phyloP scores from a whole-genome alignment of 331 rosid genomes.

The Pyrus hybrid region DNA sequence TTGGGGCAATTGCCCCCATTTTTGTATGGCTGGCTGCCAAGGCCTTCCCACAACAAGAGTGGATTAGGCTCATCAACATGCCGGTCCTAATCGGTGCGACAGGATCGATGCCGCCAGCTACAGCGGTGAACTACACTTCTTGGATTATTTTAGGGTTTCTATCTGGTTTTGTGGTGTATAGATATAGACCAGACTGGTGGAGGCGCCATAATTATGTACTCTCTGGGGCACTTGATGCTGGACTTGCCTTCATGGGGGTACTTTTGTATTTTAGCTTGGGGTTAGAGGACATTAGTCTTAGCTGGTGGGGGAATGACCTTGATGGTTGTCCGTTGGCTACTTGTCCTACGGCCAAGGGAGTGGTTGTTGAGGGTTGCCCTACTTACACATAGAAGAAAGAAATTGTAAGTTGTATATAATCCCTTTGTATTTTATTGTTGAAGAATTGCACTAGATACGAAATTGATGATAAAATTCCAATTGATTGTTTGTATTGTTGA shows the following conservation, averaged over 20 bases:
- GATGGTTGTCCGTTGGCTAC: constrained; percentile 73
- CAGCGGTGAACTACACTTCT: constrained; percentile 67
- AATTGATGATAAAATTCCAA: neutral
- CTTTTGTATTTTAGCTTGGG: constrained; percentile 60
- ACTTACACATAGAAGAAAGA: constrained; percentile 12
- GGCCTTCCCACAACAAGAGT: constrained; percentile 60
- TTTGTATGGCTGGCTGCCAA: constrained; percentile 55
- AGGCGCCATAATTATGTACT: constrained; percentile 69
- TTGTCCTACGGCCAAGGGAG: constrained; percentile 59
- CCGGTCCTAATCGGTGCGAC: constrained; percentile 73
- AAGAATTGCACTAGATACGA: neutral
- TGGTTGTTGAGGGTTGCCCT: constrained; percentile 45
- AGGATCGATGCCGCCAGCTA: constrained; percentile 78
- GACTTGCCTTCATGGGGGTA: constrained; percentile 89
- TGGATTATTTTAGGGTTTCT: constrained; percentile 65
- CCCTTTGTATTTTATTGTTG: neutral
- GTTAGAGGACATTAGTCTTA: constrained; percentile 37
- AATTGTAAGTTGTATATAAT: neutral
- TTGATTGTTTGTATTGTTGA: neutral
- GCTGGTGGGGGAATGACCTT: constrained; percentile 85
- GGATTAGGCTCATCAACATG: constrained; percentile 81
- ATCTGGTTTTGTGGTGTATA: constrained; percentile 59
- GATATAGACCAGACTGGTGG: constrained; percentile 77
- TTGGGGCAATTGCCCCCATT: constrained; percentile 63
- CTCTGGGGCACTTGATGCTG: constrained; percentile 86